Evolutionary conservation across 768 basidiomycete species (phyloP).

Genomic region (Russula sp.): DNA sequence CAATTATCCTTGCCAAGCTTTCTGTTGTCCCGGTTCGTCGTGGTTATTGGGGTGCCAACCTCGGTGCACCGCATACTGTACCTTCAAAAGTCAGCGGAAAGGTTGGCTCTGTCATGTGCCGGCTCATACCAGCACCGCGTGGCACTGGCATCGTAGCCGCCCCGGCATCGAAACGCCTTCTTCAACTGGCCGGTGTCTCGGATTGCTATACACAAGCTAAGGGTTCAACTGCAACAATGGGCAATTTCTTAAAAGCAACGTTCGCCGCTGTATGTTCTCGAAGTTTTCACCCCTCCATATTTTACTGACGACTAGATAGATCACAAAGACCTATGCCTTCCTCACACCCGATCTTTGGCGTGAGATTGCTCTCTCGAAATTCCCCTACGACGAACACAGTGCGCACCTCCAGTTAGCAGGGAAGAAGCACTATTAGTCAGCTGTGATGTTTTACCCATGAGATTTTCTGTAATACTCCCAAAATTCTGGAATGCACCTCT

Average conservation of each 20-base stretch:
- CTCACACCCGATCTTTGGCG: constrained; percentile 97
- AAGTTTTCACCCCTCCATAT: not conserved
- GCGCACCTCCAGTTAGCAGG: constrained; percentile 81
- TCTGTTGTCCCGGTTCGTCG: constrained; percentile 96
- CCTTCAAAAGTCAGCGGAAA: constrained; percentile 98
- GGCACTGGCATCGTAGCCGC: constrained; percentile 99
- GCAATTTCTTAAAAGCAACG: constrained; percentile 97
- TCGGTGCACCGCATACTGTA: constrained; percentile 98
- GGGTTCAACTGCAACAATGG: constrained; percentile 98
- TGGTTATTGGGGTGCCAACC: constrained; percentile 99
- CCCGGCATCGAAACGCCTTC: constrained; percentile 90
- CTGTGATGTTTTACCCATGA: not conserved
- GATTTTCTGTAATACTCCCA: constrained; percentile 14
- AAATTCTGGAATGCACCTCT: constrained; percentile 12
- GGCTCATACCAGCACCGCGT: constrained; percentile 95
- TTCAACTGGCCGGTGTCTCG: constrained; percentile 96
- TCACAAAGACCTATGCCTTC: constrained; percentile 98
- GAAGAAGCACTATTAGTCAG: constrained; percentile 59
- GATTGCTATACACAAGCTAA: constrained; percentile 98
- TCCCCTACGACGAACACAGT: constrained; percentile 94
- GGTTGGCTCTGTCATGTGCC: constrained; percentile 98
- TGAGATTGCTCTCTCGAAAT: constrained; percentile 82
- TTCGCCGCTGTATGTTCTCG: constrained; percentile 69
- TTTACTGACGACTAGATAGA: constrained; percentile 36
- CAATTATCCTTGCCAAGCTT: constrained; percentile 97